A percentile compares a stretch with the other conserved stretches of the same genome.
Evolutionary conservation across 768 basidiomycete species (phyloP).

Genomic region (Termitomyces sp.): DNA sequence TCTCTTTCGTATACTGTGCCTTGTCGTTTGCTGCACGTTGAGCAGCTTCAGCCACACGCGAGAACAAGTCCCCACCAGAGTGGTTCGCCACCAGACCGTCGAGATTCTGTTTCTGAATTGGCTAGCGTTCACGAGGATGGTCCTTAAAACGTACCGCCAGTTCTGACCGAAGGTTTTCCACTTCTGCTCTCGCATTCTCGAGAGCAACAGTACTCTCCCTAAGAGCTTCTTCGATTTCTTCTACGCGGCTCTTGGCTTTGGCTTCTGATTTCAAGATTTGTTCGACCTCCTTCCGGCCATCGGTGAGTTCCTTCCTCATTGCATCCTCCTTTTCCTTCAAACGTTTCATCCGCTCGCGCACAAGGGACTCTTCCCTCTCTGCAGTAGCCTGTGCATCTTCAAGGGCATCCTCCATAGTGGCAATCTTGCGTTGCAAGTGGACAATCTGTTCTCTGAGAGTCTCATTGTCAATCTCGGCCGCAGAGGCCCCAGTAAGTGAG

Average conservation of each 20-base stretch:
- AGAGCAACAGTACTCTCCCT: slow-evolving; percentile 84
- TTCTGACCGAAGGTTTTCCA: slow-evolving; percentile 76
- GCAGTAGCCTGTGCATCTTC: slow-evolving; percentile 71
- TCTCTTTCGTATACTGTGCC: slow-evolving; percentile 51
- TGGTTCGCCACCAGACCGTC: slow-evolving; percentile 54
- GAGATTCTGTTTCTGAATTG: slow-evolving; percentile 48
- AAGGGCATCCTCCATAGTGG: slow-evolving; percentile 77
- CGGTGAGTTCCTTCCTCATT: slow-evolving; percentile 68
- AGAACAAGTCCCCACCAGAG: slow-evolving; percentile 39
- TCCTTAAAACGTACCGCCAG: slow-evolving; percentile 55
- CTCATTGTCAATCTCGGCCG: slow-evolving; percentile 93
- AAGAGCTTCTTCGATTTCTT: slow-evolving; percentile 89
- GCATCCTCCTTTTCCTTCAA: slow-evolving; percentile 73
- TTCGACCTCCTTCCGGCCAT: slow-evolving; percentile 66
- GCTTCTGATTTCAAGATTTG: slow-evolving; percentile 61
- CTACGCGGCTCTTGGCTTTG: slow-evolving; percentile 60
- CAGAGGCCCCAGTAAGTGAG: slow-evolving; percentile 53
- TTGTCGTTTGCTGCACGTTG: slow-evolving; percentile 52
- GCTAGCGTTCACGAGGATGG: background rate
- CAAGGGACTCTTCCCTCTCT: slow-evolving; percentile 69
- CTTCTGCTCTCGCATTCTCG: slow-evolving; percentile 88
- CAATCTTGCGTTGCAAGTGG: slow-evolving; percentile 78
- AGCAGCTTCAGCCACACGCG: slow-evolving; percentile 46
- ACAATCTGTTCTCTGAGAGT: slow-evolving; percentile 85
- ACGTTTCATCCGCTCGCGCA: slow-evolving; percentile 63